Base-by-base conservation (phyloP, 257 asterid genomes). In the Petunia secreta region DNA sequence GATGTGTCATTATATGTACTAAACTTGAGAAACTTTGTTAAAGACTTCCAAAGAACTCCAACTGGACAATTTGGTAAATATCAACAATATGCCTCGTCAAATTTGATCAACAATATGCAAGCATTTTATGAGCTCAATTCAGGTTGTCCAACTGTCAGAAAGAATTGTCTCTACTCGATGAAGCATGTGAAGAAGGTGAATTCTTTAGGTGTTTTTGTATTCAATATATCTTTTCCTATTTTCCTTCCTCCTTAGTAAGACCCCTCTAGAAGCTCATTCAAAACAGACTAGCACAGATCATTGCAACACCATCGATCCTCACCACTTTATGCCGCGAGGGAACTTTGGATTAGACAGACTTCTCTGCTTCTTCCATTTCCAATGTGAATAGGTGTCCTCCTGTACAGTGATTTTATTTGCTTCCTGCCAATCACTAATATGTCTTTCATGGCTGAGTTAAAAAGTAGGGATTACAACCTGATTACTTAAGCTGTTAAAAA, bases 61-160 rank as follows among this genome's bases (percentile, higher is more conserved):
- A 0, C 48, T 50, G 60, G 34, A 71, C 77, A 71, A 25, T 10
- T 71, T 71, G 77, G 60, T 71, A 71, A 71, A 46, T 71, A 60
- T 34, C 44, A 10, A 48, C 60, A 48, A 48, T 71, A 48, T 48
- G 44, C 58, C 2, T 46, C n/a, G 4, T 69, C 58, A 69, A 69
- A 46, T 46, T 4, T 46, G 8, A 1, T 46, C 5, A 13, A 25
- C 77, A 1, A 10, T 38, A 46, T 69, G 59, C 43, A 10, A 48
- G 11, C 76, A 25, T 48, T 48, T 25, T 34, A 48, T 71, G 1
- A 71, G 25, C 77, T 34, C 25, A 48, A n/a, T 6, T 71, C 6
- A 39, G 60, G 60, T 48, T 48, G 10, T 71, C 44, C 60, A 71
- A 48, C 25, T 9, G 2, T 16, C 6, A 1, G 41, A 44, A 16